Conservation (phyloP, 805 yeast species). For the Candida suzukii region DNA sequence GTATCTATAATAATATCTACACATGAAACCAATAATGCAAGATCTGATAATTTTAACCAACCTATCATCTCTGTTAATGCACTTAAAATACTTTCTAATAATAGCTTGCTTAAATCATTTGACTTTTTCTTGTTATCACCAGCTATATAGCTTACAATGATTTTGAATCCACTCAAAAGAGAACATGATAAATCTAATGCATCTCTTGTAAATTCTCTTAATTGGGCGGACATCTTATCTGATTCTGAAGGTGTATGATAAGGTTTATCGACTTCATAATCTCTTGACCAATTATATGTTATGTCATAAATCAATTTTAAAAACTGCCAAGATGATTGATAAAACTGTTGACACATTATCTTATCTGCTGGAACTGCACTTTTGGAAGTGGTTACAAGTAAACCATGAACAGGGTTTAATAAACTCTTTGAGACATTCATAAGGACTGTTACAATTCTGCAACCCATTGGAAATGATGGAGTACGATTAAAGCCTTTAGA, state of each 20-base stretch:
- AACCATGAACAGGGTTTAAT: constrained; percentile 61
- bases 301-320: constrained; percentile 58
- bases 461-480: constrained; percentile 14
- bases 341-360: constrained; percentile 34
- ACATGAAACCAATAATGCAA: constrained; percentile 64
- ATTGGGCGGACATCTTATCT: constrained; percentile 15
- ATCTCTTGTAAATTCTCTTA: constrained; percentile 73
- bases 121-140: constrained; percentile 11
- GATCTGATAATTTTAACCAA: constrained; percentile 81
- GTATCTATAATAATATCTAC: constrained; percentile 62
- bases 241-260: constrained; percentile 10
- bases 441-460: constrained; percentile 58
- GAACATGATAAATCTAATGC: constrained; percentile 70
- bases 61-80: constrained; percentile 63
- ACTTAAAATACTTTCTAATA: constrained; percentile 50
- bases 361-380: neutral
- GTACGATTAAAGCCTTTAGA: constrained; percentile 6
- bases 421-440: constrained; percentile 66
- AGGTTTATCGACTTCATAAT: constrained; percentile 20
- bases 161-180: constrained; percentile 58
- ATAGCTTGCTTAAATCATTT: constrained; percentile 10
- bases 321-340: constrained; percentile 72
- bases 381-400: constrained; percentile 27
- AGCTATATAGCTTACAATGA: constrained; percentile 16
- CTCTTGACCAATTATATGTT: constrained; percentile 68